Evolutionary conservation across 441 rosid species (phyloP), one percentile per base, ranked within the genome.

Genomic region (Biscutella auriculata): DNA sequence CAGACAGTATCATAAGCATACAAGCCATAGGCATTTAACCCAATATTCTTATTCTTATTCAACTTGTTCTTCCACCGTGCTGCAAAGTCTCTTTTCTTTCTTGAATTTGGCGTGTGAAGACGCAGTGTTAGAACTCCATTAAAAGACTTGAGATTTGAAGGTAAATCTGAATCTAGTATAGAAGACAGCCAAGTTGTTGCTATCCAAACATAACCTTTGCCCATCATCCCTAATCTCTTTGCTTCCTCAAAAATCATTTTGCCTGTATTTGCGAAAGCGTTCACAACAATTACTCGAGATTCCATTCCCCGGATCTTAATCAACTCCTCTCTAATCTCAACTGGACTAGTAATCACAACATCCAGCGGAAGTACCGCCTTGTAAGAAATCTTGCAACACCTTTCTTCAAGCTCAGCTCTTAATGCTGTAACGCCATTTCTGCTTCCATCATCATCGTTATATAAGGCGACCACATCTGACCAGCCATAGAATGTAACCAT

Each of bases 1-100:
- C 97, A 88, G 19, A 88, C 98, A 4, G 98, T 85, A 64, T 93
- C 98, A 68, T 88, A 88, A 19, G 95, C 90, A 39, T 87, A 88
- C 23, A 86, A 59, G 33, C 84, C 98, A 55, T 81, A 84, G 16
- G 82, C 79, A 48, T 78, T 93, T 53, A 93, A 66, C 37, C 97
- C 97, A 55, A 85, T 62, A 32, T 83, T 74, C 51, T 58, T 68
- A 19, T 39, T 56, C 55, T 74, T 76, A 68, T 80, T 83, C 63
- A 78, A 77, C 51, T 51, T 75, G 32, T 46, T 62, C 54, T 73
- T 71, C 98, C 97, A 93, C 61, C 77, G 60, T 3, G 81, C 72
- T 5, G 54, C 71, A n/a, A 93, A 85, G 46, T 82, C 79, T 50
- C 70, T 70, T 62, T 78, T 93, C 54, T 67, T 76, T 64, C 77